phyloP scores from a whole-genome alignment of 345 rosid genomes.

The Zanthoxylum bungeanum region DNA sequence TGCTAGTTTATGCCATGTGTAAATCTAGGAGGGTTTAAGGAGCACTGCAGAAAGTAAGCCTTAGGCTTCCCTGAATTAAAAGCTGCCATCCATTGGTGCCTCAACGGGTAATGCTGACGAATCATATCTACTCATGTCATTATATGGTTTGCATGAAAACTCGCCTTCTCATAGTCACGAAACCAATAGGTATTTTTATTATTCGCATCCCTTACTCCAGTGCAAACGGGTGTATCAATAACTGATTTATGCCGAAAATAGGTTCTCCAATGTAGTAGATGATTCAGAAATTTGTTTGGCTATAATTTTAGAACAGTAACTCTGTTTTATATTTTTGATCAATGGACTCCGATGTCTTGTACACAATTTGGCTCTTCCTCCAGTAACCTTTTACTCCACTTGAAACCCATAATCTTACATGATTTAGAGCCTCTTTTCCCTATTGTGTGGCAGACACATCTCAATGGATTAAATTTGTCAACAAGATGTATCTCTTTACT shows the following conservation, averaged over 20 bases:
- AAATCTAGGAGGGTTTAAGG: slow-evolving; percentile 41
- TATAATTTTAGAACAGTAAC: neutral
- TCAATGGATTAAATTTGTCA: too few relatives aligned
- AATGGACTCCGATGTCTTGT: neutral
- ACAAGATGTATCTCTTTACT: too few relatives aligned
- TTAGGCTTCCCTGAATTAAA: neutral
- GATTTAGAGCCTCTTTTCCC: too few relatives aligned
- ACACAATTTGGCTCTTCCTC: too few relatives aligned
- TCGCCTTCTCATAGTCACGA: neutral
- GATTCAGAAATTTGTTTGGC: neutral
- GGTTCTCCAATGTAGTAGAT: neutral
- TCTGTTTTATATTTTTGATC: neutral
- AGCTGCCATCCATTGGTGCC: neutral
- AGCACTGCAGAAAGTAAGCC: neutral
- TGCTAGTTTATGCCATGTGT: slow-evolving; percentile 47
- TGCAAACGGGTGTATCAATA: neutral
- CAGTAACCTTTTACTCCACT: too few relatives aligned
- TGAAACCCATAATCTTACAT: too few relatives aligned
- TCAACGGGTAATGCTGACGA: neutral
- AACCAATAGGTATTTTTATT: neutral
- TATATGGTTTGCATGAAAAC: neutral
- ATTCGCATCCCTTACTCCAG: neutral
- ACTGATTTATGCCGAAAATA: neutral
- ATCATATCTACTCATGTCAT: neutral
- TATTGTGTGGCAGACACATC: too few relatives aligned